A percentile compares a stretch with the other conserved stretches of the same genome.
Conservation (phyloP, 176 grass and related monocot genomes). For the Triticum turgidum region DNA sequence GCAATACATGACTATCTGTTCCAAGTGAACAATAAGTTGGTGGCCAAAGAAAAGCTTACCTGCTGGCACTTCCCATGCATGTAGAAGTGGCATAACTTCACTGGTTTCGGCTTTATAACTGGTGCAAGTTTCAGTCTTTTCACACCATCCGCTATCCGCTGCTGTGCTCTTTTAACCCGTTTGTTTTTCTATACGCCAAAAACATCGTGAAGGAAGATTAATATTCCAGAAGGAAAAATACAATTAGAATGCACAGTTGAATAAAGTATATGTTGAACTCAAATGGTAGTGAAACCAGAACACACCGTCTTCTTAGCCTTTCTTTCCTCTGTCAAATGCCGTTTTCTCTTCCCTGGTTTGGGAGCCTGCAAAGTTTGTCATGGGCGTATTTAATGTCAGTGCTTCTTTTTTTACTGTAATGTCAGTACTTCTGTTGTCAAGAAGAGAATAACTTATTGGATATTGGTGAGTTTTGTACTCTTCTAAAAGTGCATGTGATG, state of each 20-base stretch:
- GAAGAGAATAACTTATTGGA: constrained; percentile 15
- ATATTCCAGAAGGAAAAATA: constrained; percentile 17
- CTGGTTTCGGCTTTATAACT: constrained; percentile 68
- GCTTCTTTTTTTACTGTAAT: no score
- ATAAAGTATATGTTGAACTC: constrained; percentile 11
- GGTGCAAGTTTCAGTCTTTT: constrained; percentile 67
- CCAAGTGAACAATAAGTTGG: constrained; percentile 25
- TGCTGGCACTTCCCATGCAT: constrained; percentile 76
- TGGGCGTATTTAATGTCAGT: neutral
- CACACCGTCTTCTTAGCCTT: constrained; percentile 77
- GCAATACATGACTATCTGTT: neutral
- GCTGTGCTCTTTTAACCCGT: constrained; percentile 70
- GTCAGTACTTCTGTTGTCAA: constrained; percentile 2
- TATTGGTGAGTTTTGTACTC: neutral
- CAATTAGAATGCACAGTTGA: constrained; percentile 20
- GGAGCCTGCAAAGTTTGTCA: constrained; percentile 47
- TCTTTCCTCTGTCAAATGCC: constrained; percentile 51
- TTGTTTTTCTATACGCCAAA: constrained; percentile 70
- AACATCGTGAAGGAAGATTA: constrained; percentile 42
- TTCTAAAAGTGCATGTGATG: neutral
- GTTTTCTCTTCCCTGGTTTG: constrained; percentile 66
- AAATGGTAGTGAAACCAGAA: constrained; percentile 8
- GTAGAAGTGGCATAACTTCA: constrained; percentile 72
- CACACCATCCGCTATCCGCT: constrained; percentile 74
- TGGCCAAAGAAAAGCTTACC: constrained; percentile 37